These are phyloP conservation scores for Yamadazyma scolyti DNA, from an alignment of 805 yeast genomes.

Conservation along the genomic window DNA sequence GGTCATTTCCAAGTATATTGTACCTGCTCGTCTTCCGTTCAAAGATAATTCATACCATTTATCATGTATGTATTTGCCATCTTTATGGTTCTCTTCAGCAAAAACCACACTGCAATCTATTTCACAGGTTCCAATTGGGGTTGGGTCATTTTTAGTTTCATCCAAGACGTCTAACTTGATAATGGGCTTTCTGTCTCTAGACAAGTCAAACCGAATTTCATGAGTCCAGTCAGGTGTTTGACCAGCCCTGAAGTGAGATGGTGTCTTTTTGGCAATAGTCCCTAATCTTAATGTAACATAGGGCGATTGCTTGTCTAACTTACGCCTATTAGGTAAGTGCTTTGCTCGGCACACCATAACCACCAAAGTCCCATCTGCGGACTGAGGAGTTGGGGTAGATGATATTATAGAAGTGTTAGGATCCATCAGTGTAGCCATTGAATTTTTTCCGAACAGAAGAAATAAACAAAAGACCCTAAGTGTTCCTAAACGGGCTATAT, in stretches of 20 bases:
- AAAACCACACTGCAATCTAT: conserved; percentile 76
- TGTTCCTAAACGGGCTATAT: too few relatives aligned
- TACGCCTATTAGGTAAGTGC: conserved; percentile 81
- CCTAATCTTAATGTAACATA: conserved; percentile 81
- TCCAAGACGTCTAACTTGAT: conserved; percentile 76
- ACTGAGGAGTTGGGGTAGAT: conserved; percentile 16
- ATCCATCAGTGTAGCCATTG: conserved; percentile 7
- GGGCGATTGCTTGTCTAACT: conserved; percentile 91
- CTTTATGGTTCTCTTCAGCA: conserved; percentile 46
- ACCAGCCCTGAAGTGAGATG: conserved; percentile 80
- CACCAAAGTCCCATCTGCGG: conserved; percentile 57
- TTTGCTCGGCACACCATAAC: conserved; percentile 77
- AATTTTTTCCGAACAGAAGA: too few relatives aligned
- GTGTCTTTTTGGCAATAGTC: conserved; percentile 76
- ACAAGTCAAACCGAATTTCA: conserved; percentile 63
- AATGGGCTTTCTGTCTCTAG: conserved; percentile 58
- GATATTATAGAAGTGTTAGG: conserved; percentile 6
- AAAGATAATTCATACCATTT: conserved; percentile 73
- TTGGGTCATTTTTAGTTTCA: conserved; percentile 82
- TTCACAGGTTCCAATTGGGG: conserved; percentile 77
- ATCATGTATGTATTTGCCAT: conserved; percentile 71
- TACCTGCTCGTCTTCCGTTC: conserved; percentile 79
- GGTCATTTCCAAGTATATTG: conserved; percentile 85
- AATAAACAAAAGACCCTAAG: too few relatives aligned
- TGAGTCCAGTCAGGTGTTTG: conserved; percentile 90